Conservation (phyloP, 139 green algal species). For the Haematococcus lacustris region DNA sequence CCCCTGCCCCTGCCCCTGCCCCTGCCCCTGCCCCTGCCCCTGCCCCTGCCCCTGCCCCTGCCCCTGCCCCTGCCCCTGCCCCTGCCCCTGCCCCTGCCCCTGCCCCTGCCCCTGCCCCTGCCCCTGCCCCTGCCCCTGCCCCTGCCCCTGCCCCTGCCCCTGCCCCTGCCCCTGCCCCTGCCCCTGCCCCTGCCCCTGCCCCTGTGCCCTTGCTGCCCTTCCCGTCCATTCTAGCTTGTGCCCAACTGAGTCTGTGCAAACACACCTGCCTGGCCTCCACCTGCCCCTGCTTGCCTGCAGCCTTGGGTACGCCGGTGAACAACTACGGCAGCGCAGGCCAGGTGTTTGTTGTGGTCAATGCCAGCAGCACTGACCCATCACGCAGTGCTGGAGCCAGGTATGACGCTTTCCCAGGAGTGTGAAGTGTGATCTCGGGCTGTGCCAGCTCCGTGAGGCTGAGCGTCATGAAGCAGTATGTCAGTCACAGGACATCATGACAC, state of each 20-base stretch:
- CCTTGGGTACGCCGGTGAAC: not conserved
- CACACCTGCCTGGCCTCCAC: not conserved
- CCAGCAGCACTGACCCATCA: not conserved
- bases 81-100: too few relatives aligned
- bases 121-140: too few relatives aligned
- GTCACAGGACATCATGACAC: not conserved
- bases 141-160: not conserved
- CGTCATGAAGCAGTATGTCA: not conserved
- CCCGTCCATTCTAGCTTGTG: not conserved
- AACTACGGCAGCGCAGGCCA: conserved; percentile 8
- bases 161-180: not conserved
- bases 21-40: too few relatives aligned
- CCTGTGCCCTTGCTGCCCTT: not conserved
- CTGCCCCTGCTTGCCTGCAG: conserved; percentile 6
- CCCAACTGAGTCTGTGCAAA: not conserved
- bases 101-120: too few relatives aligned
- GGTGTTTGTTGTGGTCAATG: not conserved
- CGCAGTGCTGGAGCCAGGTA: not conserved
- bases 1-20: not conserved
- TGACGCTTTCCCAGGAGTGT: not conserved
- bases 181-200: too few relatives aligned
- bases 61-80: too few relatives aligned
- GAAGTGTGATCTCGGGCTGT: not conserved
- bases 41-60: too few relatives aligned
- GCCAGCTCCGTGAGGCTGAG: not conserved